Percentiles rank a stretch among this genome's conserved stretches.
These are phyloP conservation scores for Trametes sanguinea DNA, from an alignment of 768 basidiomycete genomes.

Conservation along the genomic window DNA sequence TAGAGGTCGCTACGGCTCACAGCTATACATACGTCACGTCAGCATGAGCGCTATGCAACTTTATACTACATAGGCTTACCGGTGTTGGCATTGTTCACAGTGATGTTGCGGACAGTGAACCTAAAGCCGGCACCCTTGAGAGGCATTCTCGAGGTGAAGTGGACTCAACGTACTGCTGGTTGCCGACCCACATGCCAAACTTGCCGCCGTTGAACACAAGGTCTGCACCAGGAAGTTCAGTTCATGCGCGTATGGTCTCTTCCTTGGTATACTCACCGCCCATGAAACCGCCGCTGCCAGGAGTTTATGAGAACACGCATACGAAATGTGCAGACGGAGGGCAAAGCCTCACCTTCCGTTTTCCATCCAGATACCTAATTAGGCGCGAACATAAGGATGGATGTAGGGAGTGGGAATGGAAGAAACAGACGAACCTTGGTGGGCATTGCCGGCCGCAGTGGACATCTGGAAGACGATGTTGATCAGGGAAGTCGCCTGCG, in stretches of 20 bases:
- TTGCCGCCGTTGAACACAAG: constrained; percentile 49
- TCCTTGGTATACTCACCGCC: constrained; percentile 50
- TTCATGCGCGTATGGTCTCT: not conserved
- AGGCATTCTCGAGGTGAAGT: not conserved
- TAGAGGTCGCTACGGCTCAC: constrained; percentile 5
- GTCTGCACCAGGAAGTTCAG: constrained; percentile 30
- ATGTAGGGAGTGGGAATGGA: not conserved
- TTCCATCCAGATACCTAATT: constrained; percentile 68
- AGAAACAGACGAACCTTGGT: constrained; percentile 52
- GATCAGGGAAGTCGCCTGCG: constrained; percentile 72
- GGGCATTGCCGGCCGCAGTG: constrained; percentile 56
- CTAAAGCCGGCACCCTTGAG: constrained; percentile 28
- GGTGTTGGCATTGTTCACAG: constrained; percentile 49
- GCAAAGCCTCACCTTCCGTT: constrained; percentile 48
- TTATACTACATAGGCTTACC: constrained; percentile 30
- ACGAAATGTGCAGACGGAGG: not conserved
- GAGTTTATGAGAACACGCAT: constrained; percentile 4
- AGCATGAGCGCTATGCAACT: not conserved
- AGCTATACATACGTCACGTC: not conserved
- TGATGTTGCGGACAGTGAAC: constrained; percentile 67
- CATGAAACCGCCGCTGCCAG: constrained; percentile 47
- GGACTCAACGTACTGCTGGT: constrained; percentile 61
- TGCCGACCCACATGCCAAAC: constrained; percentile 52
- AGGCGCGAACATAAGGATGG: not conserved
- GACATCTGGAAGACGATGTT: constrained; percentile 78